These are phyloP conservation scores for Thelephora terrestris DNA, from an alignment of 1,284 basidiomycete genomes.

Conservation along the genomic window DNA sequence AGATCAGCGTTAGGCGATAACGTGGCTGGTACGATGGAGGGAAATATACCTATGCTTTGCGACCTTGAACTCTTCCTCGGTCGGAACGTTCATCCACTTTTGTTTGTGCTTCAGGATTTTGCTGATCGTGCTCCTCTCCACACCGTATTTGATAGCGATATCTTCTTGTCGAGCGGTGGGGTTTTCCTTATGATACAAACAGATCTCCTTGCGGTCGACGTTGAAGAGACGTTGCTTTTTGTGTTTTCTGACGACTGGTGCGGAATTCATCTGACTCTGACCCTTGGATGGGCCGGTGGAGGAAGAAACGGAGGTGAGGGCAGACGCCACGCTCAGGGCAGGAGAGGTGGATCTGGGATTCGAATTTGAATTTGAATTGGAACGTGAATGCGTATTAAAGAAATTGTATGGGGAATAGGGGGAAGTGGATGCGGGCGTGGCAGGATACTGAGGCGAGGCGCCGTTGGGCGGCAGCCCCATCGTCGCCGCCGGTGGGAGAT, in stretches of 20 bases:
- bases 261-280: neutral
- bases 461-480: neutral
- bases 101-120: conserved; percentile 83
- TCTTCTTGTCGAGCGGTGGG: conserved; percentile 71
- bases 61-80: conserved; percentile 44
- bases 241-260: conserved; percentile 31
- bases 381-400: neutral
- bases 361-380: conserved; percentile 13
- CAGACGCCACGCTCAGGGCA: conserved; percentile 44
- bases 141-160: conserved; percentile 64
- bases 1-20: conserved; percentile 7
- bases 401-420: conserved; percentile 1
- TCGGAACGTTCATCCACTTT: conserved; percentile 66
- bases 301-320: conserved; percentile 41
- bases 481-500: neutral
- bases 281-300: conserved; percentile 22
- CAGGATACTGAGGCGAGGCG: neutral
- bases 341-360: conserved; percentile 52
- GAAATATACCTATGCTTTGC: conserved; percentile 53
- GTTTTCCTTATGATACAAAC: conserved; percentile 51
- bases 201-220: conserved; percentile 70
- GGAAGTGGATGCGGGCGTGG: neutral
- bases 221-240: conserved; percentile 67
- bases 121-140: conserved; percentile 88
- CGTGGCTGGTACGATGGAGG: conserved; percentile 4